phyloP scores from a whole-genome alignment of 345 rosid species.

The Ceriops zippeliana region DNA sequence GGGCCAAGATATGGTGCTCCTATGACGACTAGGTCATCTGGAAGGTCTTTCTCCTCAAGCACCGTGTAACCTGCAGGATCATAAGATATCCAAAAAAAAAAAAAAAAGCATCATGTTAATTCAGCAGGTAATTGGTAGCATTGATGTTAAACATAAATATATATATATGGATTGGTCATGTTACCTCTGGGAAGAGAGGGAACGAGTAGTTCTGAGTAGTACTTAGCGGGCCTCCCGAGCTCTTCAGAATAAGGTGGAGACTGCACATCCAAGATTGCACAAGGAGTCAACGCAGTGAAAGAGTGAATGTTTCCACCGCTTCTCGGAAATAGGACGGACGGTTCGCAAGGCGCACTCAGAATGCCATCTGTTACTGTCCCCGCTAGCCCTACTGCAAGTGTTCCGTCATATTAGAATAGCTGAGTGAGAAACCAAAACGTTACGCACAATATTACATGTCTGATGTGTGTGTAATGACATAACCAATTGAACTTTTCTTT shows the following conservation, averaged over 20 bases:
- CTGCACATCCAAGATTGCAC: constrained; percentile 47
- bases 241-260: constrained; percentile 52
- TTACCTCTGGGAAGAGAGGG: constrained; percentile 34
- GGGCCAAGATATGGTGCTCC: constrained; percentile 43
- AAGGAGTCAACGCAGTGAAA: constrained; percentile 49
- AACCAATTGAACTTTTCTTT: too few species aligned
- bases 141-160: too few species aligned
- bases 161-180: too few species aligned
- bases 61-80: constrained; percentile 28
- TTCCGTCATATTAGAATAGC: too few species aligned
- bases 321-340: constrained; percentile 38
- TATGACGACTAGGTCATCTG: constrained; percentile 28
- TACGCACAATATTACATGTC: too few species aligned
- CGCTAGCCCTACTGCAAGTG: constrained; percentile 37
- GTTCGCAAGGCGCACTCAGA: constrained; percentile 31
- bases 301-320: constrained; percentile 51
- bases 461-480: too few species aligned
- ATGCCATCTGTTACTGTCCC: constrained; percentile 27
- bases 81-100: too few species aligned
- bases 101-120: too few species aligned
- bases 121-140: too few species aligned
- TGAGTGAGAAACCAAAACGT: too few species aligned
- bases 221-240: constrained; percentile 40
- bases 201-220: constrained; percentile 33
- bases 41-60: constrained; percentile 38